Base-by-base conservation (phyloP, 148 eudicot species). In the Talinum fruticosum region DNA sequence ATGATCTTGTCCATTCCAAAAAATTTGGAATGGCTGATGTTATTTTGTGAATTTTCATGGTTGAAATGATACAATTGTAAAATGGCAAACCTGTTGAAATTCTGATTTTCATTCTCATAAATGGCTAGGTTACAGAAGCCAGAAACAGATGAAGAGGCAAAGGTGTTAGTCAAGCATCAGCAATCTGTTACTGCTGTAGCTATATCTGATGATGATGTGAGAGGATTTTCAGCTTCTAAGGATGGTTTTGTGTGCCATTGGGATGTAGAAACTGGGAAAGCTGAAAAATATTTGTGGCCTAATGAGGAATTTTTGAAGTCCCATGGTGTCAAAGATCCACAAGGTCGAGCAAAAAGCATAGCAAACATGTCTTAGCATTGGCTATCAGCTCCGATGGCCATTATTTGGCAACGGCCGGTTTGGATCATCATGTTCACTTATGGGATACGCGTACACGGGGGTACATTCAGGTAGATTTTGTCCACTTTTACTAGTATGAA, bases 141-240 rank as follows among this genome's bases (percentile, higher is more conserved):
- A 71, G 90, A 91, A 81, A 61, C 71, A 61, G 67, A 78, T 6
- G 89, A 85, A 41, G 91, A 86, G 70, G 87, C 88, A 28, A 87
- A 79, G 32, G 51, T 82, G 45, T 26, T 93, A 74, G 88, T 87
- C 72, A 96, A 93, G 82, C 95, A 96, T 79, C 80, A 93, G 66
- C 97, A 93, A 70, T 76, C 98, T 75, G 99, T 93, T 61, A 93
- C 93, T 69, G 87, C 93, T 78, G 91, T 96, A 32, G 87, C 88
- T 84, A 76, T 96, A 62, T 91, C 98, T 57, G 87, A 88, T 71
- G 98, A 96, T 81, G 99, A 91, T 65, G n/a, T 32, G 16, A 86
- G 84, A 77, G 99, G 97, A 33, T 93, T 93, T 83, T 96, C 99
- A 66, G 92, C 98, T 87, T 93, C 99, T 29, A 96, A 96, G 81